Evolutionary conservation across 345 rosid genomes (phyloP), one percentile per base, ranked within the genome.

Genomic region (Aquilaria malaccensis): DNA sequence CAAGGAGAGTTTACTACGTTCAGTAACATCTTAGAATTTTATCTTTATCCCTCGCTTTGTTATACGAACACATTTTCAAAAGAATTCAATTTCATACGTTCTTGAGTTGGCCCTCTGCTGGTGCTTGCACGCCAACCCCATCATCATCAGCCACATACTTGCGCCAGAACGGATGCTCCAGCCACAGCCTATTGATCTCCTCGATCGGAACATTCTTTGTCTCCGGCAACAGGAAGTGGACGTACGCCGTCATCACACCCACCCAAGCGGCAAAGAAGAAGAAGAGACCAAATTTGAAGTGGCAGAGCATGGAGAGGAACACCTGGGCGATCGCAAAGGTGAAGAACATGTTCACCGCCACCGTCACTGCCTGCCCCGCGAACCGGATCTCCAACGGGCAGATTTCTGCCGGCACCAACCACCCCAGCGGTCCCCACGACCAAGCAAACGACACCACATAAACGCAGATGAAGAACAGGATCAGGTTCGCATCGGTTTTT

Each of bases 261-360:
- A 56, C 59, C 9, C 33, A 56, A 13, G 11, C 59, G 3, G 59
- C 59, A 4, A 56, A 56, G 59, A 56, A 56, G 37, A 56, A 56
- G 46, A 56, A 56, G 14, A 56, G 59, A 71, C 80, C 80, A 6
- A 76, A 76, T 33, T 76, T 76, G 52, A 76, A 12, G 65, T 65
- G 80, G 61, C 80, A 76, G 14, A 76, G 73, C 76, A 72, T 76
- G 15, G 50, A n/a, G 0, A 72, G 55, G 56, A 76, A 76, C 0
- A 65, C 30, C 46, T 76, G 80, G 10, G 80, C 76, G 3, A 76
- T 61, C 3, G 11, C 22, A 11, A 76, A 76, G 7, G 80, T 76
- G 73, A 72, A 76, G 30, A 76, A 14, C 80, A 76, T 76, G 74
- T 76, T 76, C 0, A 76, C 76, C 1, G 80, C 69, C 0, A 76